These are phyloP conservation scores for Aspergillaceae sp. DNA, from an alignment of 2,329 filamentous ascomycete genomes.

Conservation along the genomic window DNA sequence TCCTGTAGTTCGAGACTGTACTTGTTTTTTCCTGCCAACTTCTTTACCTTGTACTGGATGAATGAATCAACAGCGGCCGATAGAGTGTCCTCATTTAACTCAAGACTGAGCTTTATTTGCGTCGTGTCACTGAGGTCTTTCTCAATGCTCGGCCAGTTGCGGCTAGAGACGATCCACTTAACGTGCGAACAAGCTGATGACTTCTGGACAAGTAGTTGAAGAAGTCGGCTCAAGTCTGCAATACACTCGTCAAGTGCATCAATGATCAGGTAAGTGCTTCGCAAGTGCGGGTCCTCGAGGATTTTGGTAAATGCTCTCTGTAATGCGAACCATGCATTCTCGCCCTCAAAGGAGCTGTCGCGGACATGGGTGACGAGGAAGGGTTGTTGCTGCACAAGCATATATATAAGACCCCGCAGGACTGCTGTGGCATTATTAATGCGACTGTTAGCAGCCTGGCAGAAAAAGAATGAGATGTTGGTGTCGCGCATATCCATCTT, in stretches of 20 bases:
- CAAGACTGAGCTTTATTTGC: not conserved
- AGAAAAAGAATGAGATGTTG: constrained; percentile 25
- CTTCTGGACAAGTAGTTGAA: too few relatives aligned
- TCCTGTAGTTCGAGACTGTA: not conserved
- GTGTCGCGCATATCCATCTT: not conserved
- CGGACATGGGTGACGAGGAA: not conserved
- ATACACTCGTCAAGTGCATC: too few relatives aligned
- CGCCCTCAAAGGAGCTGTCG: too few relatives aligned
- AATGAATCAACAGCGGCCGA: too few relatives aligned
- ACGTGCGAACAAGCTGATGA: too few relatives aligned
- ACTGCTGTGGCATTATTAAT: constrained; percentile 24
- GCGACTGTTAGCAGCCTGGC: constrained; percentile 20
- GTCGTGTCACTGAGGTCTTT: not conserved
- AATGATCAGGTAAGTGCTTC: too few relatives aligned
- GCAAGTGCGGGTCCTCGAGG: too few relatives aligned
- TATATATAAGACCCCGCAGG: constrained; percentile 21
- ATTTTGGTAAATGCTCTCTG: too few relatives aligned
- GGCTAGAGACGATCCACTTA: too few relatives aligned
- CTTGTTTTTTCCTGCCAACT: not conserved
- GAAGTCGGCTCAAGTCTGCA: too few relatives aligned
- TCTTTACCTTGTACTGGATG: not conserved
- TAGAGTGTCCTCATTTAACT: too few relatives aligned
- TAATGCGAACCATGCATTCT: too few relatives aligned
- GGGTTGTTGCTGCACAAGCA: constrained; percentile 5
- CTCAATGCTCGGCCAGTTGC: not conserved